Percentiles rank a stretch among this genome's conserved stretches.
These are phyloP conservation scores for Fusarium sp. DNA, from an alignment of 2,329 filamentous ascomycete species.

Conservation along the genomic window DNA sequence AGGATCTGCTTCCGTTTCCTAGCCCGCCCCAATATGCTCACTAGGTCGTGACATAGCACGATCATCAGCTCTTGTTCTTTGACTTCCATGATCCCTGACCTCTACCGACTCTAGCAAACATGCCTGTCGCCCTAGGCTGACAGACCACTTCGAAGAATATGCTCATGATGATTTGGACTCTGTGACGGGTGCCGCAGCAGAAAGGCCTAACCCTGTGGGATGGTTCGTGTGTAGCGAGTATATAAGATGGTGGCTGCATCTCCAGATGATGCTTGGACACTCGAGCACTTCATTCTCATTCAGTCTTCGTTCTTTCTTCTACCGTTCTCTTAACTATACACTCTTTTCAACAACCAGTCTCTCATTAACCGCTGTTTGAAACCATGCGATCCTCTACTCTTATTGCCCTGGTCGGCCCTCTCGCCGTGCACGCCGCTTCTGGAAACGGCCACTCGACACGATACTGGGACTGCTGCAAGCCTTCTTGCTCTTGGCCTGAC, in stretches of 20 bases:
- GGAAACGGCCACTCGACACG: constrained; percentile 48
- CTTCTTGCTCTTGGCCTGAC: constrained; percentile 70
- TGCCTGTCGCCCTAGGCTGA: constrained; percentile 8
- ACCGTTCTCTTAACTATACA: constrained; percentile 23
- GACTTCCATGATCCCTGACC: constrained; percentile 27
- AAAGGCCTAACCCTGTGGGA: neutral
- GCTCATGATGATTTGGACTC: constrained; percentile 9
- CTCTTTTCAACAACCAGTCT: constrained; percentile 33
- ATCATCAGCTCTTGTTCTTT: constrained; percentile 30
- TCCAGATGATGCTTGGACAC: neutral
- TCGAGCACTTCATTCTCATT: constrained; percentile 25
- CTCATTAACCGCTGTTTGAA: constrained; percentile 29
- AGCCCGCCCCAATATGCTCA: constrained; percentile 31
- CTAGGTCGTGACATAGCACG: constrained; percentile 30
- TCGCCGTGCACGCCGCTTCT: constrained; percentile 43
- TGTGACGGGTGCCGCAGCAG: constrained; percentile 3
- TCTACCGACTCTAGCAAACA: constrained; percentile 22
- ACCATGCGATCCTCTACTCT: constrained; percentile 42
- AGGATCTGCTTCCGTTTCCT: constrained; percentile 37
- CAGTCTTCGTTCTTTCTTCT: constrained; percentile 18
- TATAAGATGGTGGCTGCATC: constrained; percentile 27
- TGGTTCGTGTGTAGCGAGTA: neutral
- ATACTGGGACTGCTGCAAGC: constrained; percentile 79
- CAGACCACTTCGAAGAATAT: constrained; percentile 31
- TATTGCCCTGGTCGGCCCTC: constrained; percentile 38